Evolutionary conservation across 768 basidiomycete species (phyloP).

Genomic region (Galerina marginata): DNA sequence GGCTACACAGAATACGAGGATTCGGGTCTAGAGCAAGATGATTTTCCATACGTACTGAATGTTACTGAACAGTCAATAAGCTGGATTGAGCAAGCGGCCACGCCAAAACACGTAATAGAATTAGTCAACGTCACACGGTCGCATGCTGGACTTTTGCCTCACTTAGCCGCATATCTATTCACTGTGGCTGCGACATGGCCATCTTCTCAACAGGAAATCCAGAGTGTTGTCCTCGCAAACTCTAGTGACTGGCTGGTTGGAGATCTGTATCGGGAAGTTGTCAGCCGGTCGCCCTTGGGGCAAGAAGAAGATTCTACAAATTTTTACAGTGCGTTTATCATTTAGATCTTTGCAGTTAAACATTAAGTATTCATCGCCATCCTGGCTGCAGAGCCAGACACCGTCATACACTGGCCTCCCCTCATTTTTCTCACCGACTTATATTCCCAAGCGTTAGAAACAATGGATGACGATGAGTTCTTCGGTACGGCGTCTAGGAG

Average conservation of each 20-base stretch:
- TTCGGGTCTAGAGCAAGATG: conserved; percentile 37
- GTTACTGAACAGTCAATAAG: too few relatives aligned
- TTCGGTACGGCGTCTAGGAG: too few relatives aligned
- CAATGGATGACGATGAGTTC: too few relatives aligned
- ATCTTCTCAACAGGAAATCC: conserved; percentile 56
- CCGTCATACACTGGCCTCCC: too few relatives aligned
- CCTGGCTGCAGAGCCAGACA: too few relatives aligned
- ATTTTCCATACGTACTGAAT: too few relatives aligned
- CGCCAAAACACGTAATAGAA: conserved; percentile 55
- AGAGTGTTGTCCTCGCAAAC: conserved; percentile 56
- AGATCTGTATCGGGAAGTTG: conserved; percentile 73
- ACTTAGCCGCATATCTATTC: conserved; percentile 61
- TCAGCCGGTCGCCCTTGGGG: conserved; percentile 67
- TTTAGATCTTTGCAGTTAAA: background rate
- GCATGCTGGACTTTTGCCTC: conserved; percentile 42
- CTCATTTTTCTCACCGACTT: too few relatives aligned
- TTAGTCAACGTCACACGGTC: conserved; percentile 53
- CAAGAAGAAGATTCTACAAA: conserved; percentile 47
- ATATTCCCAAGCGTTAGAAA: too few relatives aligned
- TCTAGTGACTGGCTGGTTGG: conserved; percentile 67
- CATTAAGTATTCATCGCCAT: background rate
- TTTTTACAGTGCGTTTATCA: conserved; percentile 27
- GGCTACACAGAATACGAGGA: conserved; percentile 42
- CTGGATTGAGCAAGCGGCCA: conserved; percentile 63
- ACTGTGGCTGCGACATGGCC: conserved; percentile 68